These are phyloP conservation scores for Sparassis latifolia DNA, from an alignment of 1,284 basidiomycete species.

Conservation along the genomic window DNA sequence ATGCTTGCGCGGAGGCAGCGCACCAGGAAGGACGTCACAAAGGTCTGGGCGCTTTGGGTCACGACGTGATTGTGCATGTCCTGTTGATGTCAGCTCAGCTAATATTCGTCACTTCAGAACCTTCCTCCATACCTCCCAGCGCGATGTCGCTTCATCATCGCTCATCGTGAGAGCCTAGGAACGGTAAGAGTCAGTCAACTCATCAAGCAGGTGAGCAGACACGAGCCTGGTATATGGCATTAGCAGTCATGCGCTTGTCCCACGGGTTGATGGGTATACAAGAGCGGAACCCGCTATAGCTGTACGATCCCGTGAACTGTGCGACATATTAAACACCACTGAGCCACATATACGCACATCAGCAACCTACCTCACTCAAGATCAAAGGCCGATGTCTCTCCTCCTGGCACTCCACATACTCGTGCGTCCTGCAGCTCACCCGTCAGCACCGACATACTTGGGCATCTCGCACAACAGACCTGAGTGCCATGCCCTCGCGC, in stretches of 20 bases:
- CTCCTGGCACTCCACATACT: slow-evolving; percentile 81
- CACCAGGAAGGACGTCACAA: slow-evolving; percentile 75
- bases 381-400: slow-evolving; percentile 66
- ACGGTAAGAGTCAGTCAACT: slow-evolving; percentile 1
- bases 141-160: slow-evolving; percentile 61
- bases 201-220: neutral
- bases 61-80: slow-evolving; percentile 82
- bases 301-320: slow-evolving; percentile 83
- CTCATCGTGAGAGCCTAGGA: slow-evolving; percentile 66
- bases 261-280: slow-evolving; percentile 85
- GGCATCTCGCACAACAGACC: slow-evolving; percentile 15
- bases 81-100: slow-evolving; percentile 17
- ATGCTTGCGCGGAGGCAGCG: slow-evolving; percentile 65
- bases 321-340: neutral
- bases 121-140: slow-evolving; percentile 58
- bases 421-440: slow-evolving; percentile 50
- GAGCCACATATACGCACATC: neutral
- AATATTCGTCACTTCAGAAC: neutral
- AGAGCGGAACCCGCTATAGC: slow-evolving; percentile 78
- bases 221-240: slow-evolving; percentile 58
- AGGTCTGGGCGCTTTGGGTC: slow-evolving; percentile 84
- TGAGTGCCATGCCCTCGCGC: slow-evolving; percentile 83
- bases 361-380: slow-evolving; percentile 55
- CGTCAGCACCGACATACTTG: neutral
- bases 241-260: slow-evolving; percentile 68